Base-by-base conservation (phyloP, 768 basidiomycete genomes). In the Termitomyces eurrhizus region DNA sequence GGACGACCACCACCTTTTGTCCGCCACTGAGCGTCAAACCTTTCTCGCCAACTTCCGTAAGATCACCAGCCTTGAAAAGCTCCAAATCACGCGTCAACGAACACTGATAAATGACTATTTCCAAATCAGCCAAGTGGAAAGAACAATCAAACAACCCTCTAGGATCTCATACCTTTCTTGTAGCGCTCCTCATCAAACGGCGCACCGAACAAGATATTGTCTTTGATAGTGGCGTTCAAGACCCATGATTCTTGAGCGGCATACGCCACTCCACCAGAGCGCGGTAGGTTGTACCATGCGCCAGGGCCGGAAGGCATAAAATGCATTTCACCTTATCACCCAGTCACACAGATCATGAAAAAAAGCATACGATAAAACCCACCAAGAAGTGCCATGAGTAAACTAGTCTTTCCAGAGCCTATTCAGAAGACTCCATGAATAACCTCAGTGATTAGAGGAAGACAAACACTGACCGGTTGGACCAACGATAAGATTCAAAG, bases 171-270 rank as follows among this genome's bases (percentile, higher is more conserved):
- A 58, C 64, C 64, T 66, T 85, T 82, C 77, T 86, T 85, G 69
- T 95, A 95, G 9, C 88, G 80, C 58, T 82, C 83, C 66, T 90
- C 86, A 45, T 95, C 87, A 61, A 84, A 91, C 0, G 85, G 80
- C 9, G 83, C 72, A 36, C 92, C 90, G 61, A 96, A 95, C 45
- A 90, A 72, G 61, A 96, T 89, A 66, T 95, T 96, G 42, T 93
- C 88, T 68, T 75, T 77, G 57, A 92, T 89, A 0, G 88, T 90
- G 55, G 87, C 88, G 62, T 91, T 92, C 69, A 87, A 81, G 1
- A 92, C 86, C 90, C 90, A 95, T 4, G 88, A 85, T 67, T 92
- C 90, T 69, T 95, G 92, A 2, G 88, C 87, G 6, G 88, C 88
- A 68, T 90, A 92, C 0, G 90, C 85, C 33, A 95, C 81, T 4